phyloP scores from a whole-genome alignment of 2,329 filamentous ascomycete species.

The Truncatella angustata region DNA sequence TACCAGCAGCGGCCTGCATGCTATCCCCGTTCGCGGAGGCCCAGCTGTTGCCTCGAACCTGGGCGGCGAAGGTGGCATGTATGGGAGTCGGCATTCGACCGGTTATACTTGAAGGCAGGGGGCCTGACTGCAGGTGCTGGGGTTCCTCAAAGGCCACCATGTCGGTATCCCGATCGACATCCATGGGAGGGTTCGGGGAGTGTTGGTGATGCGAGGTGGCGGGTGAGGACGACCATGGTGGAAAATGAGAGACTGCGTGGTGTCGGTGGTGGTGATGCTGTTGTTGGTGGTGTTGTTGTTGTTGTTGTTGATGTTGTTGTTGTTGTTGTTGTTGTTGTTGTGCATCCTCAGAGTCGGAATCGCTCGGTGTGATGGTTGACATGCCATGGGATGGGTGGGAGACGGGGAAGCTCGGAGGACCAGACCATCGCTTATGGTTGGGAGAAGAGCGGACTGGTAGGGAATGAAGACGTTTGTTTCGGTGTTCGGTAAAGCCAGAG shows the following conservation, averaged over 20 bases:
- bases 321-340: constrained; percentile 13
- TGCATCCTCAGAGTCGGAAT: constrained; percentile 38
- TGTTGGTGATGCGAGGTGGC: constrained; percentile 18
- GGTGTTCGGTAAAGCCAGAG: constrained; percentile 29
- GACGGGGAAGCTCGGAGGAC: constrained; percentile 24
- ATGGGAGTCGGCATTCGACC: constrained; percentile 59
- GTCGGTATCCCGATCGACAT: constrained; percentile 46
- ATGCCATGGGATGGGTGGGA: constrained; percentile 27
- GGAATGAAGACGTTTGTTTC: constrained; percentile 51
- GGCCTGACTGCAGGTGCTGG: constrained; percentile 32
- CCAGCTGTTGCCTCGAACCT: constrained; percentile 53
- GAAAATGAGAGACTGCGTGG: constrained; percentile 28
- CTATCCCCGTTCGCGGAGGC: constrained; percentile 29
- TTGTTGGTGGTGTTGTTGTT: constrained; percentile 6
- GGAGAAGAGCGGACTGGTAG: constrained; percentile 50
- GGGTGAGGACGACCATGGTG: constrained; percentile 29
- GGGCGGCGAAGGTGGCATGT: constrained; percentile 55
- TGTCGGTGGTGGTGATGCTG: no score
- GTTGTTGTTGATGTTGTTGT: constrained; percentile 15
- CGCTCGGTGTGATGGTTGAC: constrained; percentile 37
- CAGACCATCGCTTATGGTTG: constrained; percentile 33
- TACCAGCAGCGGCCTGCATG: constrained; percentile 20
- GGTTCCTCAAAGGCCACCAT: constrained; percentile 38
- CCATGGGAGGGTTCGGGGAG: constrained; percentile 23
- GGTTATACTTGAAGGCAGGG: constrained; percentile 31